Percentiles rank a stretch among this genome's conserved stretches.
These are phyloP conservation scores for Vanrija sp. DNA, from an alignment of 1,284 basidiomycete species.

Conservation along the genomic window DNA sequence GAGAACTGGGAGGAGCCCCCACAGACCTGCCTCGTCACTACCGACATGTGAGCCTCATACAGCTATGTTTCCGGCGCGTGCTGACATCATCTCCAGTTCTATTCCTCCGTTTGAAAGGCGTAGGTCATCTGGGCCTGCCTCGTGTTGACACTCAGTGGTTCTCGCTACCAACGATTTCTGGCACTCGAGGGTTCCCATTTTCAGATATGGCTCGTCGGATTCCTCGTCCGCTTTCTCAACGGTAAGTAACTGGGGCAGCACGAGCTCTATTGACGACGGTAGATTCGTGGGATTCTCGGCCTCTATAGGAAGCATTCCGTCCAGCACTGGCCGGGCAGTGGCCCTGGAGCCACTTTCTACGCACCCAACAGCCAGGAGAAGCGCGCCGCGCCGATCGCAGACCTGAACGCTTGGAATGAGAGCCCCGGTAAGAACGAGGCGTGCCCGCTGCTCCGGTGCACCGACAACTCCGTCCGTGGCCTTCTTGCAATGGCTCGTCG, in stretches of 20 bases:
- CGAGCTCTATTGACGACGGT: background rate
- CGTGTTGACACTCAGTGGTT: slow-evolving; percentile 24
- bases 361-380: background rate
- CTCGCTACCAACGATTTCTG: slow-evolving; percentile 31
- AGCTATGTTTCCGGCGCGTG: background rate
- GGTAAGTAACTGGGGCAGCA: background rate
- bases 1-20: slow-evolving; percentile 29
- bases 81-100: slow-evolving; percentile 14
- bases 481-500: slow-evolving; percentile 35
- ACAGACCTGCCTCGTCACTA: slow-evolving; percentile 17
- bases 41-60: slow-evolving; percentile 21
- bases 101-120: slow-evolving; percentile 34
- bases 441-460: slow-evolving; percentile 30
- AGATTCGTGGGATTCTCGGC: slow-evolving; percentile 31
- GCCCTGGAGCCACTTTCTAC: slow-evolving; percentile 16
- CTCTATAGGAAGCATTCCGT: slow-evolving; percentile 21
- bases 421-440: slow-evolving; percentile 18
- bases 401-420: background rate
- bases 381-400: background rate
- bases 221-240: background rate
- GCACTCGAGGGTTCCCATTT: slow-evolving; percentile 9
- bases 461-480: slow-evolving; percentile 31
- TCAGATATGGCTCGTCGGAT: too few species aligned
- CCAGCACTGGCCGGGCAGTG: slow-evolving; percentile 32
- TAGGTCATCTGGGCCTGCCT: slow-evolving; percentile 9